Percentiles rank a stretch among this genome's conserved stretches.
Evolutionary conservation across 148 eudicot species (phyloP).

Genomic region (Rhododendron molle): DNA sequence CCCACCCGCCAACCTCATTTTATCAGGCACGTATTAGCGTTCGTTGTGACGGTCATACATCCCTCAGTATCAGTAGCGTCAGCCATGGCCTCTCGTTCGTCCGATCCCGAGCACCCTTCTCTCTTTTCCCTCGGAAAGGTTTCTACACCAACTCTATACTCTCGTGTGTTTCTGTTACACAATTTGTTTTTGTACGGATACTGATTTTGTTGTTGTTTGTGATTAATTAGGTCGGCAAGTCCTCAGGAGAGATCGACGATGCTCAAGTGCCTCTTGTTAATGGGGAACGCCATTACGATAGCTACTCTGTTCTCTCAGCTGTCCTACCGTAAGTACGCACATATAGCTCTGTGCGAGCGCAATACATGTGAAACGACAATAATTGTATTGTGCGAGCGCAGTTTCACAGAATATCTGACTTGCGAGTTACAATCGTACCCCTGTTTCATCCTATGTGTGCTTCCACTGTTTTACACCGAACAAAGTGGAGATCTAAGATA

Average conservation of each 20-base stretch:
- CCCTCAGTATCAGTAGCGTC: not conserved
- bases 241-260: conserved; percentile 29
- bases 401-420: not conserved
- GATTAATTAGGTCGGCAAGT: conserved; percentile 24
- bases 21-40: too few species aligned
- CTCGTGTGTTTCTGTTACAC: not conserved
- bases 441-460: not conserved
- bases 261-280: conserved; percentile 42
- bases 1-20: not conserved
- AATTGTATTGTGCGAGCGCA: not conserved
- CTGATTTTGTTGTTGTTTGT: not conserved
- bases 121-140: conserved; percentile 34
- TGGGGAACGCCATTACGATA: conserved; percentile 31
- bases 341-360: not conserved
- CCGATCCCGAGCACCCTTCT: conserved; percentile 29
- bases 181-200: not conserved
- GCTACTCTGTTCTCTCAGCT: conserved; percentile 45
- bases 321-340: conserved; percentile 48
- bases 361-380: not conserved
- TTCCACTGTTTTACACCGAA: not conserved
- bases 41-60: too few species aligned
- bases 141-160: not conserved
- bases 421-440: not conserved
- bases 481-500: not conserved
- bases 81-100: conserved; percentile 32